Evolutionary conservation across 2,329 filamentous ascomycete genomes (phyloP), one percentile per base, ranked within the genome.

Genomic region (Lachnum nothofagi): DNA sequence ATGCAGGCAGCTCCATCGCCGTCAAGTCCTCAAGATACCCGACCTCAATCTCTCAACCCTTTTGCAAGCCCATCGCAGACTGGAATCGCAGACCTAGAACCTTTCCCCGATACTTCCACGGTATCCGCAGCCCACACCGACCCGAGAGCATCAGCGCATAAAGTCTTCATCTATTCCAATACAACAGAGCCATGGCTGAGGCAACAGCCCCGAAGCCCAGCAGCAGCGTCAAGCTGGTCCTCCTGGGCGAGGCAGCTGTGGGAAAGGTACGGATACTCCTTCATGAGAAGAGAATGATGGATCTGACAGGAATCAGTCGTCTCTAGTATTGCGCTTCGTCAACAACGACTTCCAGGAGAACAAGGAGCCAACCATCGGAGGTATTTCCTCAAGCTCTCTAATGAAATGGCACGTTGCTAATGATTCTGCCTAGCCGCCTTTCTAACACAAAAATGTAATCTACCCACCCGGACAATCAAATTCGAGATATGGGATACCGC

Each of bases 321-420:
- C 93, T 39, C 83, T 98, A 51, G 93, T 98, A 56, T 80, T 98
- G 67, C 89, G 93, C 66, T 98, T 98, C 72, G 93, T 98, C 68
- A 97, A 97, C 79, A 93, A 98, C 74, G 91, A 97, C 72, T 98
- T 98, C 66, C 93, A 98, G 76, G 93, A 97, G 73, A 97, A 97
- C 73, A 97, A 97, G 77, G 93, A 98, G 70, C 93, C 93, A 54
- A 98, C 93, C 58, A 98, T 98, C 72, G 93, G 93, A 78, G 90
- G 90, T 94, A 79, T 58, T 78, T 47, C 24, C 44, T 33, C 16
- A 31, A 34, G 8, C 40, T 39, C 31, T 29, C n/a, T 17, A 6
- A 25, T 20, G 5, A 14, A 27, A 29, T 23, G 10, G n/a, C 31
- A 31, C n/a, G 20, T 37, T 29, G 31, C 52, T 56, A 43, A 59